Evolutionary conservation across 2,329 filamentous ascomycete species (phyloP).

Genomic region (Pyrenophora graminea): DNA sequence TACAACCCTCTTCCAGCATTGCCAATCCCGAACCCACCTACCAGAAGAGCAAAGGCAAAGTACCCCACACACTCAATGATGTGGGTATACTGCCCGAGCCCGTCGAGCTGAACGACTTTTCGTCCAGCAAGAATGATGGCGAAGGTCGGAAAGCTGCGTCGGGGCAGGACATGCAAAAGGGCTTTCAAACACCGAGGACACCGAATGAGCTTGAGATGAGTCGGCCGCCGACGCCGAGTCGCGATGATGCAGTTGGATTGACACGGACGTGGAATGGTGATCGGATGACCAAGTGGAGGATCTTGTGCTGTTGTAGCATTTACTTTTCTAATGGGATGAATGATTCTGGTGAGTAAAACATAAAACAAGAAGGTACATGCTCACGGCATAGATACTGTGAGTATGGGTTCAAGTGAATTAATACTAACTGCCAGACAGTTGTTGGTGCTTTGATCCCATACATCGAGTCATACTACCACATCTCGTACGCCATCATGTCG

Average conservation of each 20-base stretch:
- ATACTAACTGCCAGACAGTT: conserved; percentile 40
- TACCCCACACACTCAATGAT: conserved; percentile 17
- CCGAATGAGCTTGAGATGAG: conserved; percentile 59
- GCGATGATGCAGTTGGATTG: conserved; percentile 50
- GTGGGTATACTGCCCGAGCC: conserved; percentile 26
- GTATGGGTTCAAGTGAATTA: neutral
- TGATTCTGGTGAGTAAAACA: conserved; percentile 59
- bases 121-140: conserved; percentile 27
- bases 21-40: conserved; percentile 46
- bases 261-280: conserved; percentile 62
- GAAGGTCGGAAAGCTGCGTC: conserved; percentile 24
- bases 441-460: conserved; percentile 81
- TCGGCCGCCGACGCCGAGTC: conserved; percentile 54
- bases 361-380: neutral
- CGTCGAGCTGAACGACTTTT: conserved; percentile 43
- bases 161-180: conserved; percentile 12
- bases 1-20: conserved; percentile 46
- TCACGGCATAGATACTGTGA: neutral
- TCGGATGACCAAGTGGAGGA: conserved; percentile 70
- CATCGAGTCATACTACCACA: conserved; percentile 74
- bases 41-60: conserved; percentile 27
- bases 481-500: conserved; percentile 78
- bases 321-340: conserved; percentile 73
- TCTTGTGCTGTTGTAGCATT: conserved; percentile 66
- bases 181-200: conserved; percentile 35